These are phyloP conservation scores for Globisporangium canariense DNA, from an alignment of 352 stramenopile species.

Conservation along the genomic window DNA sequence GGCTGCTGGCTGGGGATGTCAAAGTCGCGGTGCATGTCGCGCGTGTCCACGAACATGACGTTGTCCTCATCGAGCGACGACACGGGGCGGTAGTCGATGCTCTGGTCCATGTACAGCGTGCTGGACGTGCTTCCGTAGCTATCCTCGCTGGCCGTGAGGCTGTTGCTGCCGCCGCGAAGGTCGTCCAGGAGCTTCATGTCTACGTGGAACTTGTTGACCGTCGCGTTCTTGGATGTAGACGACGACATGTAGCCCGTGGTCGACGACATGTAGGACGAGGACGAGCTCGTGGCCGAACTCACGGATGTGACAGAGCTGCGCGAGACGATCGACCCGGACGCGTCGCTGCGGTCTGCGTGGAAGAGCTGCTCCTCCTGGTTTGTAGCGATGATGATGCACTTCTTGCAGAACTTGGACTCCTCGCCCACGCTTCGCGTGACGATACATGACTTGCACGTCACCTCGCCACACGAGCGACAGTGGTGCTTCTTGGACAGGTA, in stretches of 20 bases:
- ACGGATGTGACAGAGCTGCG: constrained; percentile 14
- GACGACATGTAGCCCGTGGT: background rate
- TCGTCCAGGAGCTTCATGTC: constrained; percentile 47
- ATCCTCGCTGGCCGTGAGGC: constrained; percentile 36
- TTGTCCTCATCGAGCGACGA: constrained; percentile 41
- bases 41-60: constrained; percentile 36
- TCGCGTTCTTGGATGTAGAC: background rate
- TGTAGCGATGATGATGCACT: constrained; percentile 60
- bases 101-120: constrained; percentile 14
- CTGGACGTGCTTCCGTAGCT: constrained; percentile 30
- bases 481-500: constrained; percentile 76
- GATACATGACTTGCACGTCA: constrained; percentile 75
- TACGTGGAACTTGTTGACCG: constrained; percentile 25
- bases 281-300: constrained; percentile 11
- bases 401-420: constrained; percentile 70
- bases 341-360: constrained; percentile 20
- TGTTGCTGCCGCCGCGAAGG: constrained; percentile 12
- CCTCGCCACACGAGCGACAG: constrained; percentile 71
- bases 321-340: constrained; percentile 30
- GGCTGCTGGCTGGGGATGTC: constrained; percentile 2
- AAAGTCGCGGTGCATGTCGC: constrained; percentile 29
- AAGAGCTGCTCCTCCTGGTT: constrained; percentile 30
- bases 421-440: constrained; percentile 47
- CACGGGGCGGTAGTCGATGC: constrained; percentile 25
- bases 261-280: constrained; percentile 5